These are phyloP conservation scores for Gliomastix tumulicola DNA, from an alignment of 2,329 filamentous ascomycete genomes.

Conservation along the genomic window DNA sequence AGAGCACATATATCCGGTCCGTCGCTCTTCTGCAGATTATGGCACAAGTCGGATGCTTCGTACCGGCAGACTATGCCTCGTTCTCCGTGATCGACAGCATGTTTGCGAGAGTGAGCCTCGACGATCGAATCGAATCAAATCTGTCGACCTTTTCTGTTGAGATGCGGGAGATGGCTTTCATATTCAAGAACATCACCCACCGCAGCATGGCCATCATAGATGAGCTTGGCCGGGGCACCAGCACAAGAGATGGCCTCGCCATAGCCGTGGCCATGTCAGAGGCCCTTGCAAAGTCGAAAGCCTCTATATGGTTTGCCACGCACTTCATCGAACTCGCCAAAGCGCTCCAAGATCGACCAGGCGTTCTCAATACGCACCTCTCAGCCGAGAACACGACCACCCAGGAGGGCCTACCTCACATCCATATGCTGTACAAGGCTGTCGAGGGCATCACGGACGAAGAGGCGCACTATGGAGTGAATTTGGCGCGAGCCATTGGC, in stretches of 20 bases:
- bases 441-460: constrained; percentile 63
- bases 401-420: constrained; percentile 45
- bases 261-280: constrained; percentile 90
- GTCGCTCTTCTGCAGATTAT: constrained; percentile 82
- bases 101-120: constrained; percentile 80
- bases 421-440: constrained; percentile 87
- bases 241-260: constrained; percentile 77
- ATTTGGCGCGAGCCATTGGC: constrained; percentile 67
- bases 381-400: constrained; percentile 54
- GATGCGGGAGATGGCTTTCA: constrained; percentile 95
- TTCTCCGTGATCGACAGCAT: constrained; percentile 77
- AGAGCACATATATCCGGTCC: constrained; percentile 88
- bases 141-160: constrained; percentile 90
- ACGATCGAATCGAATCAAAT: constrained; percentile 84
- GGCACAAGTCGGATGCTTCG: constrained; percentile 88
- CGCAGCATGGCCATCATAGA: constrained; percentile 80
- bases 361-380: constrained; percentile 79
- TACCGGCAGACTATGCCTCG: constrained; percentile 77
- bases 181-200: constrained; percentile 72
- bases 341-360: constrained; percentile 66
- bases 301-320: constrained; percentile 86
- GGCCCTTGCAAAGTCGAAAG: constrained; percentile 70
- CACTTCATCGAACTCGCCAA: constrained; percentile 81
- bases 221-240: constrained; percentile 86
- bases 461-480: constrained; percentile 71